Base-by-base conservation (phyloP, 2,329 filamentous ascomycete species). In the Daldinia sp. region DNA sequence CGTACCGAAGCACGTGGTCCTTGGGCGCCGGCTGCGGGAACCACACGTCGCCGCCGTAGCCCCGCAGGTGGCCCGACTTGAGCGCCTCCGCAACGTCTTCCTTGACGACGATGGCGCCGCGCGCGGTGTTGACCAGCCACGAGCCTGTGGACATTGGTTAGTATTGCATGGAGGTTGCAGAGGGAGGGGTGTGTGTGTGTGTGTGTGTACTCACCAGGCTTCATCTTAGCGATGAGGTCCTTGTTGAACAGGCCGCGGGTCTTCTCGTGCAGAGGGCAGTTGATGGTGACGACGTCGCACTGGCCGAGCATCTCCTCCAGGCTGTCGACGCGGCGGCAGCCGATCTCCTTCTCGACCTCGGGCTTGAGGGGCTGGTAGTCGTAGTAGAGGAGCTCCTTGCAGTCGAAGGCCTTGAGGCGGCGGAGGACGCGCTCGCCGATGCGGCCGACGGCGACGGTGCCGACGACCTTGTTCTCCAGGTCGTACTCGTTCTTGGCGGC, bases 401-500 rank as follows among this genome's bases (percentile, higher is more conserved):
- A 99, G 87, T 97, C 95, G 80, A 99, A 99, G 74, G 94, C 86
- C 90, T 97, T 97, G 78, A 99, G 91, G 74, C 96, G 91, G 82
- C 95, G 92, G 76, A 99, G 90, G 66, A 99, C 96, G 84, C 96
- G 94, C 90, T 98, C 94, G 78, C 96, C 96, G 78, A 99, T 99
- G 81, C 96, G 93, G 81, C 96, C 96, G 71, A 98, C 94, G 78
- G 93, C 96, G 67, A 99, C 96, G 79, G 96, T 99, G 78, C 96
- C 96, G 76, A 99, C 96, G 55, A 97, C 93, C 90, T 99, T 99
- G 87, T 88, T 87, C 89, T 98, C 96, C 64, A 99, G 91, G 79
- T 99, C 96, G 82, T 91, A 99, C 87, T 98, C 95, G 85, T 97
- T 94, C 92, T 98, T 98, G 80, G 96, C 96, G 28, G 94, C 95